These are phyloP conservation scores for Meira nashicola DNA, from an alignment of 1,284 basidiomycete genomes.

Conservation along the genomic window DNA sequence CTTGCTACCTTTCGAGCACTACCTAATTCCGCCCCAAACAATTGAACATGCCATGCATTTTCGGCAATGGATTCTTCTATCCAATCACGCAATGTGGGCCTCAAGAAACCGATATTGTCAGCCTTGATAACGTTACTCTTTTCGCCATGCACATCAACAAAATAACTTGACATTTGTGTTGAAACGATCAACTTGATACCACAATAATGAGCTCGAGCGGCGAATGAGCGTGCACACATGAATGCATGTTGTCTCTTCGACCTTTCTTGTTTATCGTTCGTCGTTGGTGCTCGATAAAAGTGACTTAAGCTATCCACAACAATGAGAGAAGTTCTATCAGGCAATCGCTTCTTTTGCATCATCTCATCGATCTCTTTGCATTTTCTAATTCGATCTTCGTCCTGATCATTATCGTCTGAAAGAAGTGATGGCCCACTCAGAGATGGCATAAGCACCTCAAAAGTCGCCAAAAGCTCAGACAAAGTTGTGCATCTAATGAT, in stretches of 20 bases:
- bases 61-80: no score
- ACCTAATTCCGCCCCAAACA: no score
- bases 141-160: neutral
- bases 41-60: no score
- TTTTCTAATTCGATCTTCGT: neutral
- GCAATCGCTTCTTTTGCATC: neutral
- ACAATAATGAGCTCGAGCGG: neutral
- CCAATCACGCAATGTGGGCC: no score
- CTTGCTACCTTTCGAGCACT: no score
- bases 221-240: neutral
- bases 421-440: no score
- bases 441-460: neutral
- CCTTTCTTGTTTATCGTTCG: neutral
- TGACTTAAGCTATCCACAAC: neutral
- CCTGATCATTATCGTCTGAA: neutral
- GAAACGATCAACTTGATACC: constrained; percentile 2
- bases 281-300: neutral
- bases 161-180: neutral
- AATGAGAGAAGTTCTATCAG: neutral
- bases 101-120: no score
- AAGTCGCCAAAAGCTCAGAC: neutral
- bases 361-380: neutral
- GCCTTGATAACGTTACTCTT: no score
- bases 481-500: neutral
- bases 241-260: neutral